Evolutionary conservation across 352 stramenopile genomes (phyloP).

Genomic region (Globisporangium radiosum): DNA sequence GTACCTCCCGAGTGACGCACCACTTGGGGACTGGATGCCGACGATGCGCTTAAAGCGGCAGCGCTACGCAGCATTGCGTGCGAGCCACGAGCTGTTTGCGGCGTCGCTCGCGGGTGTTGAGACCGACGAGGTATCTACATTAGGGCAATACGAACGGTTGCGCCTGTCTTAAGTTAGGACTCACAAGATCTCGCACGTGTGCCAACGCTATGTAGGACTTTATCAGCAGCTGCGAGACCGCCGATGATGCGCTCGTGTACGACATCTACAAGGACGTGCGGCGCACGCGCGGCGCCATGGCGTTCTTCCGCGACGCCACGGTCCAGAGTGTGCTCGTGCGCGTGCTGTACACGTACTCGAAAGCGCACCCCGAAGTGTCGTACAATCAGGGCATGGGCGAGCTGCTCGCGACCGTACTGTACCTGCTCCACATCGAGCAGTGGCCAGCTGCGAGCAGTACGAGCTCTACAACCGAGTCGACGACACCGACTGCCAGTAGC

Average conservation of each 20-base stretch:
- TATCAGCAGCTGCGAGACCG: constrained; percentile 42
- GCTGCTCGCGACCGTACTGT: constrained; percentile 62
- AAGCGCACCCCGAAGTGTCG: constrained; percentile 52
- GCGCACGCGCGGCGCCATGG: constrained; percentile 52
- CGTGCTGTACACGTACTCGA: constrained; percentile 66
- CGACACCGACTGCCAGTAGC: constrained; percentile 9
- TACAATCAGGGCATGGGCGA: constrained; percentile 83
- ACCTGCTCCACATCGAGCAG: constrained; percentile 65
- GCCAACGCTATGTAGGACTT: constrained; percentile 21
- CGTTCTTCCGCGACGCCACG: constrained; percentile 40
- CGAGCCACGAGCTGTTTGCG: constrained; percentile 27
- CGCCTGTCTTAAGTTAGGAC: too few relatives aligned
- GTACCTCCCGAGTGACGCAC: constrained; percentile 33
- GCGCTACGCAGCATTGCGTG: constrained; percentile 33
- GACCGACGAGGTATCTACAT: constrained; percentile 13
- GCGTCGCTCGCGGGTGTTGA: constrained; percentile 22
- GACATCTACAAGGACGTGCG: constrained; percentile 70
- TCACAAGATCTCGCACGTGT: too few relatives aligned
- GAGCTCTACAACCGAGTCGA: not conserved
- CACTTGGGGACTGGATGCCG: constrained; percentile 40
- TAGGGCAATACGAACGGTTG: not conserved
- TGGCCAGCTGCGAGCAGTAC: constrained; percentile 21
- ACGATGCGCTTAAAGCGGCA: constrained; percentile 28
- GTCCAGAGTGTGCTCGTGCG: constrained; percentile 58
- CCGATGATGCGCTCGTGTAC: constrained; percentile 47